Base-by-base conservation (phyloP, 164 flowering plant genomes). In the Santalum album region DNA sequence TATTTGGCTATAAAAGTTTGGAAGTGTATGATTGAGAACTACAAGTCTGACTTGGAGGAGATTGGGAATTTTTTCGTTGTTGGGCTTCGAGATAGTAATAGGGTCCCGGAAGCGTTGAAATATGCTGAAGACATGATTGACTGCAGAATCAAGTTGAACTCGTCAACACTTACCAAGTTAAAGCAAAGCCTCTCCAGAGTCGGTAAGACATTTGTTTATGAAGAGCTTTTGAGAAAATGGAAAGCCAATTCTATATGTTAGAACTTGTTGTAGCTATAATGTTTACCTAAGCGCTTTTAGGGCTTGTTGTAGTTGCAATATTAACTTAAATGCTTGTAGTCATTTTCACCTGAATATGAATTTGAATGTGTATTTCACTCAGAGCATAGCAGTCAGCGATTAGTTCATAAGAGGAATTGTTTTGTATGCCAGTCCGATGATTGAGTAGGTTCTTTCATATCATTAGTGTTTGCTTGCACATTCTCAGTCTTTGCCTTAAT, bases 71-170 rank as follows among this genome's bases (percentile, higher is more conserved):
- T 67, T 25, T 56, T 87, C 65, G 69, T 87, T 32, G 38, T 57
- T 15, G 79, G 76, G 23, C 85, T 87, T 43, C 69, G 71, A 5
- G 76, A 77, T 32, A 25, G 51, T 2, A 51, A 76, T 35, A 61
- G 73, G 69, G 42, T 78, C 48, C 78, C 79, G 0, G 95, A 87
- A 67, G 89, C 91, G 26, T 68, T 75, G 18, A 87, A 82, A 56
- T 82, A 79, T 66, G 85, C 87, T 0, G 75, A 78, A 58, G 89
- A 72, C 44, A 78, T 84, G 81, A 74, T 82, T 23, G 83, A 73
- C 0, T 60, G 72, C 23, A 65, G 78, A 25, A 72, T 87, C 61
- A 76, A 80, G 63, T 57, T 84, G 71, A 62, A 51, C 43, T 77
- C 84, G 42, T 62, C 73, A 3, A 68, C 88, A 3, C 51, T 84